Evolutionary conservation across 306 rosid species (phyloP).

Genomic region (Ziziphus jujuba): DNA sequence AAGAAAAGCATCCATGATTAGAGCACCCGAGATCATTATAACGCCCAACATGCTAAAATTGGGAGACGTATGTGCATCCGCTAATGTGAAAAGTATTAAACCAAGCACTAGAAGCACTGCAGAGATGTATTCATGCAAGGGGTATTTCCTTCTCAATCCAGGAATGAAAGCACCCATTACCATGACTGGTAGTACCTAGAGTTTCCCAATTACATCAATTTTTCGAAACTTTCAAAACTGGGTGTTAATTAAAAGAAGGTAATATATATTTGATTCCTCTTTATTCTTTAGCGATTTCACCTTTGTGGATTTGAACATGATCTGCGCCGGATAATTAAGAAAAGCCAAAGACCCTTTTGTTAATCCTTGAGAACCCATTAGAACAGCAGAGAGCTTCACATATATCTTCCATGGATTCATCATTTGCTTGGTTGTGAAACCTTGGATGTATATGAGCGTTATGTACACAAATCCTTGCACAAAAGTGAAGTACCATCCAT

Average conservation of each 20-base stretch:
- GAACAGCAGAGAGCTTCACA: constrained; percentile 62
- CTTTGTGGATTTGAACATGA: constrained; percentile 71
- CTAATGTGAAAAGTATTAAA: constrained; percentile 60
- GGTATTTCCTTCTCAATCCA: constrained; percentile 64
- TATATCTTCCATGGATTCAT: constrained; percentile 65
- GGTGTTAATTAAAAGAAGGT: background rate
- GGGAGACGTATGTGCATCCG: constrained; percentile 68
- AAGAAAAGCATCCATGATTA: constrained; percentile 62
- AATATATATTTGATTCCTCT: background rate
- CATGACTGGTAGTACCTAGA: constrained; percentile 68
- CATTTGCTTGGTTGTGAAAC: constrained; percentile 58
- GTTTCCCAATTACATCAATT: background rate
- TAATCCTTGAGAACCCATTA: constrained; percentile 71
- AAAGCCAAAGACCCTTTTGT: constrained; percentile 66
- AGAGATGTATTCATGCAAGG: constrained; percentile 53
- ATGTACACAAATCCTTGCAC: constrained; percentile 67
- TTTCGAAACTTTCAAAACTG: background rate
- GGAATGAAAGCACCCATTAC: constrained; percentile 65
- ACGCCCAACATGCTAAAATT: constrained; percentile 53
- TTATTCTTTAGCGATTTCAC: constrained; percentile 13
- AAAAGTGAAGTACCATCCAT: constrained; percentile 71
- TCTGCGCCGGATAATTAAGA: constrained; percentile 67
- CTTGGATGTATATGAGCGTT: constrained; percentile 47
- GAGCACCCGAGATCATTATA: constrained; percentile 57
- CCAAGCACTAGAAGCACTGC: constrained; percentile 56